A percentile compares a stretch with the other conserved stretches of the same genome.
Evolutionary conservation across 768 basidiomycete species (phyloP).

Genomic region (Plicaturopsis crispa): DNA sequence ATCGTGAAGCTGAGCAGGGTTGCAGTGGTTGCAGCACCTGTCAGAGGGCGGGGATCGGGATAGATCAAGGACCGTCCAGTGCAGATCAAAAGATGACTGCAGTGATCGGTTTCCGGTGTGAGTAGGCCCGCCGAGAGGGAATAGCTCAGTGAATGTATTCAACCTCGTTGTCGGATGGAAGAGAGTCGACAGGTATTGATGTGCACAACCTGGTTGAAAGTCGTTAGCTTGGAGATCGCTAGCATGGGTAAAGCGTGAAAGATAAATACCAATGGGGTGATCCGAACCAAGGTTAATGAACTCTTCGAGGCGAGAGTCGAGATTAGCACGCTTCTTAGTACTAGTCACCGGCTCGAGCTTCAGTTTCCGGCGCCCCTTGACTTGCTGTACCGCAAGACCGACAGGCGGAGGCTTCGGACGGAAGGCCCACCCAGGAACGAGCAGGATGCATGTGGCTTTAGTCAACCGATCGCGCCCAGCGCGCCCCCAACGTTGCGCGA

Average conservation of each 20-base stretch:
- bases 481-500: slow-evolving; percentile 6
- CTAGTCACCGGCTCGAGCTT: slow-evolving; percentile 3
- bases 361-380: not conserved
- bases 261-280: not conserved
- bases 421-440: slow-evolving; percentile 13
- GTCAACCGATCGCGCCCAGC: slow-evolving; percentile 6
- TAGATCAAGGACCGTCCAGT: slow-evolving; percentile 5
- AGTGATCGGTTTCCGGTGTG: slow-evolving; percentile 3
- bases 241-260: not conserved
- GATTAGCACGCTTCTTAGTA: slow-evolving; percentile 1
- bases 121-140: not conserved
- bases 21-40: slow-evolving; percentile 6
- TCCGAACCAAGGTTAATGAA: slow-evolving; percentile 9
- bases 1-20: not conserved
- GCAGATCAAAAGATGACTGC: slow-evolving; percentile 2
- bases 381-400: not conserved
- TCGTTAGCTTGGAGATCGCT: not conserved
- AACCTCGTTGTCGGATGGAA: slow-evolving; percentile 11
- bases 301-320: slow-evolving; percentile 5
- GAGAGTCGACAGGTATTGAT: slow-evolving; percentile 2
- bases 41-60: slow-evolving; percentile 1
- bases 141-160: slow-evolving; percentile 1
- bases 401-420: not conserved
- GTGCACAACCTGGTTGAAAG: slow-evolving; percentile 6
- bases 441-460: slow-evolving; percentile 6